Evolutionary conservation across 306 rosid species (phyloP).

Genomic region (Begonia loranthoides): DNA sequence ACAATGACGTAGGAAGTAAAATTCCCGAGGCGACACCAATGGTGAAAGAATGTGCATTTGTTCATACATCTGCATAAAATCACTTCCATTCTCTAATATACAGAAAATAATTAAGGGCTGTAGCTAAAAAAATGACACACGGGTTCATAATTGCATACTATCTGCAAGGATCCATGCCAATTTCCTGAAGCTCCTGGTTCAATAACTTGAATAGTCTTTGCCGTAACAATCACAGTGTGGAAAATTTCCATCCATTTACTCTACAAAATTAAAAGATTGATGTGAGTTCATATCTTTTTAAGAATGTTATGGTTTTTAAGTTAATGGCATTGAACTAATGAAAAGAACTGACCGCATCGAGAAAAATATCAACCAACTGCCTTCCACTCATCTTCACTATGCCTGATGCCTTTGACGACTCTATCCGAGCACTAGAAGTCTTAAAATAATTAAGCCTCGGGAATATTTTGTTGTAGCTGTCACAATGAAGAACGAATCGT

Average conservation of each 20-base stretch:
- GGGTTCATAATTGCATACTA: slow-evolving; percentile 22
- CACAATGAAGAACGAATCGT: slow-evolving; percentile 25
- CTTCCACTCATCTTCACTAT: slow-evolving; percentile 25
- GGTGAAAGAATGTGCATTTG: slow-evolving; percentile 69
- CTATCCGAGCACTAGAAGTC: slow-evolving; percentile 13
- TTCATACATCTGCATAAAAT: slow-evolving; percentile 42
- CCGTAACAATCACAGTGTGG: slow-evolving; percentile 41
- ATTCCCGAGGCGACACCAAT: slow-evolving; percentile 34
- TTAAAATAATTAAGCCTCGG: slow-evolving; percentile 13
- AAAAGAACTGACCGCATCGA: slow-evolving; percentile 29
- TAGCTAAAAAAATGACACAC: neutral
- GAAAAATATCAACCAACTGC: slow-evolving; percentile 36
- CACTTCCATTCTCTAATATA: slow-evolving; percentile 2
- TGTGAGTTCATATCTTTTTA: neutral
- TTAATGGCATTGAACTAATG: slow-evolving; percentile 1
- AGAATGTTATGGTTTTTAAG: neutral
- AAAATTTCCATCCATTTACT: slow-evolving; percentile 46
- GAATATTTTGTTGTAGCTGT: slow-evolving; percentile 25
- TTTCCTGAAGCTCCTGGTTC: slow-evolving; percentile 29
- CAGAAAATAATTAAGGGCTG: neutral
- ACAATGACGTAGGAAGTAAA: slow-evolving; percentile 43
- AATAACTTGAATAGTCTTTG: slow-evolving; percentile 34
- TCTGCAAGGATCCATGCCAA: slow-evolving; percentile 31
- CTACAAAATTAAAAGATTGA: slow-evolving; percentile 16
- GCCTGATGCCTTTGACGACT: slow-evolving; percentile 49